Evolutionary conservation across 163 green algal genomes (phyloP).

Genomic region (Coccomyxa subellipsoidea): DNA sequence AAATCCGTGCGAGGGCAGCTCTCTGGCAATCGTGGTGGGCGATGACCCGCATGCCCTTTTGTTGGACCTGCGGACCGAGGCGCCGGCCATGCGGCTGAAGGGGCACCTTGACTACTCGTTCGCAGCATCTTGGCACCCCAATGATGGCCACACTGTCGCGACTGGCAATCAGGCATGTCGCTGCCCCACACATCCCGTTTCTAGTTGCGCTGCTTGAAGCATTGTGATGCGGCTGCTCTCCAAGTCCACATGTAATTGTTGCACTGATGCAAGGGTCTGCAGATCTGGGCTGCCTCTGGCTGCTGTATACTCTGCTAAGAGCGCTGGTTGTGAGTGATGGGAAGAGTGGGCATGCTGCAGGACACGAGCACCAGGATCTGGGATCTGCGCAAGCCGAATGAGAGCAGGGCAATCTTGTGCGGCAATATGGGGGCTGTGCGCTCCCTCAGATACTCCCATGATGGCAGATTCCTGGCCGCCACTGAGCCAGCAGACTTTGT

Average conservation of each 20-base stretch:
- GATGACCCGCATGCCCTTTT: conserved; percentile 74
- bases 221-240: no score
- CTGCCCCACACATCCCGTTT: no score
- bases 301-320: no score
- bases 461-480: conserved; percentile 73
- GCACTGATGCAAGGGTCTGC: no score
- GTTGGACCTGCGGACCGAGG: conserved; percentile 58
- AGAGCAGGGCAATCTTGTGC: conserved; percentile 48
- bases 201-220: no score
- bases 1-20: conserved; percentile 27
- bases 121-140: conserved; percentile 87
- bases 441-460: conserved; percentile 67
- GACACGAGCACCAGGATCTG: conserved; percentile 78
- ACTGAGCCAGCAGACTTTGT: conserved; percentile 92
- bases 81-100: conserved; percentile 39
- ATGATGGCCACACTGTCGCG: conserved; percentile 68
- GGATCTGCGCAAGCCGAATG: conserved; percentile 66
- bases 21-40: conserved; percentile 75
- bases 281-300: no score
- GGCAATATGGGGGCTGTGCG: conserved; percentile 67
- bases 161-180: conserved; percentile 83
- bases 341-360: conserved; percentile 16
- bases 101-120: conserved; percentile 93
- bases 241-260: no score
- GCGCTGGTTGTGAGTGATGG: no score